Conservation (phyloP, 176 grass and related monocot species). For the Poa pratensis region DNA sequence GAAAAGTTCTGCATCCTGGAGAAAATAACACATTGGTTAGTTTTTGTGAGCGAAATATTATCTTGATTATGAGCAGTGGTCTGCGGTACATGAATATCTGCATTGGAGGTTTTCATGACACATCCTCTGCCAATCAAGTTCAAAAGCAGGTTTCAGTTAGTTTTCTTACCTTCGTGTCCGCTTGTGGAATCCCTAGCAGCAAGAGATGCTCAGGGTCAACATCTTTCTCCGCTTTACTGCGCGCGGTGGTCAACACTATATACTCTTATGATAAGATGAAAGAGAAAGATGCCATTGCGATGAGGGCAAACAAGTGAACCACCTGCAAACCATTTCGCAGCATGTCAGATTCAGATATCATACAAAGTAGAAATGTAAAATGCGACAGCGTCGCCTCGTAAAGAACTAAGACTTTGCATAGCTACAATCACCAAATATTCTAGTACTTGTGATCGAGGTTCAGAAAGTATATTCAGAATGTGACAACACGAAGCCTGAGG, state of each 20-base stretch:
- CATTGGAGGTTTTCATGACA: neutral
- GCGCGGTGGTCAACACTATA: constrained; percentile 28
- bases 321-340: constrained; percentile 43
- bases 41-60: neutral
- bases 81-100: neutral
- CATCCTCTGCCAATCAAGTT: neutral
- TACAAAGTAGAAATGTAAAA: neutral
- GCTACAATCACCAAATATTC: neutral
- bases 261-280: constrained; percentile 59
- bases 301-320: constrained; percentile 40
- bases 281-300: constrained; percentile 43
- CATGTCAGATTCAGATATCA: neutral
- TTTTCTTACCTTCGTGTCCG: constrained; percentile 27
- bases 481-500: neutral
- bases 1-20: neutral
- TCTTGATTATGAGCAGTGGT: neutral
- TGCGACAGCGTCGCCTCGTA: neutral
- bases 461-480: constrained; percentile 19
- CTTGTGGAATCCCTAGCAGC: constrained; percentile 30
- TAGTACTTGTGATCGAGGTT: neutral
- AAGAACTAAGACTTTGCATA: neutral
- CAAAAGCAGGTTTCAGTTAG: neutral
- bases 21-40: neutral
- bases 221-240: constrained; percentile 4
- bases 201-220: neutral